Evolutionary conservation across 345 rosid genomes (phyloP).

Genomic region (Arabis hirsuta): DNA sequence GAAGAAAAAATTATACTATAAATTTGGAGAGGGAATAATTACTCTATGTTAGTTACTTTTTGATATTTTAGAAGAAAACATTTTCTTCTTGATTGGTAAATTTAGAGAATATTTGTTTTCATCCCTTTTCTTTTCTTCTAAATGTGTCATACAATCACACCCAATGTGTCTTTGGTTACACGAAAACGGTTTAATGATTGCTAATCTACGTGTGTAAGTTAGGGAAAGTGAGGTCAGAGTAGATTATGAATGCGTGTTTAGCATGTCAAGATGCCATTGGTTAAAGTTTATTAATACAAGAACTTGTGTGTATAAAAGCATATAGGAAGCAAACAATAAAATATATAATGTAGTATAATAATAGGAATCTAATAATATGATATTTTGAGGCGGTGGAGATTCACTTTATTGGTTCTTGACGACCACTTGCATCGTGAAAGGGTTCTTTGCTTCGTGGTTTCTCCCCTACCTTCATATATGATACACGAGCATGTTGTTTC

Average conservation of each 20-base stretch:
- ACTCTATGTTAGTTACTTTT: no score
- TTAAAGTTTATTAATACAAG: not conserved
- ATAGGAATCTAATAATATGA: not conserved
- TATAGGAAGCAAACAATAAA: not conserved
- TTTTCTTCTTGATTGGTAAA: no score
- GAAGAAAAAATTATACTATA: no score
- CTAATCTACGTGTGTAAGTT: conserved; percentile 13
- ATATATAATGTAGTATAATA: not conserved
- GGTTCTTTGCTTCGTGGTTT: conserved; percentile 29
- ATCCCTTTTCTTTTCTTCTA: no score
- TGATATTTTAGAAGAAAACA: no score
- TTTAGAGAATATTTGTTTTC: no score
- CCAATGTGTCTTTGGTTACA: no score
- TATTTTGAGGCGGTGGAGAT: conserved; percentile 31
- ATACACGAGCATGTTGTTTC: conserved; percentile 4
- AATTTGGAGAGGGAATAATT: no score
- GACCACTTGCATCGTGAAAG: conserved; percentile 26
- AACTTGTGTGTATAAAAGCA: not conserved
- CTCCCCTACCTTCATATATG: conserved; percentile 4
- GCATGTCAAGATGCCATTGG: conserved; percentile 26
- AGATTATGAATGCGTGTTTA: conserved; percentile 17
- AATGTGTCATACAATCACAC: no score
- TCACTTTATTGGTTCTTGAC: conserved; percentile 18
- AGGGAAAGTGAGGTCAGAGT: conserved; percentile 16
- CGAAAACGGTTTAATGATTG: not conserved